Conservation (phyloP, 352 stramenopile species). For the Phytophthora macrochlamydospora region DNA sequence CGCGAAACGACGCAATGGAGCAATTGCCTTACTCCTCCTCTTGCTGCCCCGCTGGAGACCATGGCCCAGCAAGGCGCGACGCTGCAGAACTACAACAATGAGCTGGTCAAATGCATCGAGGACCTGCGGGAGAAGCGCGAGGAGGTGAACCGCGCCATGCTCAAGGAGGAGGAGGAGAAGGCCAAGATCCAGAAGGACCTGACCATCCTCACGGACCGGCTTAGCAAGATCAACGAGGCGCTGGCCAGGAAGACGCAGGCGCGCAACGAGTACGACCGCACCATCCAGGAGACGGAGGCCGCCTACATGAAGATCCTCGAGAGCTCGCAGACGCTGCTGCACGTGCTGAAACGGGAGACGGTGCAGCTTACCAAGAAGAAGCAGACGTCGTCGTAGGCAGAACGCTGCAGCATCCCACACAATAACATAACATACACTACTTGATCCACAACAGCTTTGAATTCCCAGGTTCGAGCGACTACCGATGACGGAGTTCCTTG, state of each 20-base stretch:
- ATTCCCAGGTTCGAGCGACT: constrained; percentile 6
- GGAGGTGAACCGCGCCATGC: constrained; percentile 91
- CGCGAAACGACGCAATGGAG: too few species aligned
- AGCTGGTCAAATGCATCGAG: constrained; percentile 96
- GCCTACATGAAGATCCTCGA: constrained; percentile 97
- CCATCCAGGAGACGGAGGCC: constrained; percentile 93
- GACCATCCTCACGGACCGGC: constrained; percentile 89
- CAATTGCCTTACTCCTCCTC: too few species aligned
- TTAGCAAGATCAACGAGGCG: constrained; percentile 93
- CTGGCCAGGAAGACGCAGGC: constrained; percentile 90
- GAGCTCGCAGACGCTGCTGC: constrained; percentile 93
- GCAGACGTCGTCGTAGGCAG: constrained; percentile 79
- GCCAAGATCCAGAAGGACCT: constrained; percentile 95
- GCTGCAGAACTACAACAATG: constrained; percentile 97
- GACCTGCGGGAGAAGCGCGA: constrained; percentile 93
- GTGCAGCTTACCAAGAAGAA: constrained; percentile 96
- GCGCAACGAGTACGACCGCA: constrained; percentile 94
- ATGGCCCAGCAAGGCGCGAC: constrained; percentile 93
- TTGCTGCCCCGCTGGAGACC: background rate
- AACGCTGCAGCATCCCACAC: constrained; percentile 1
- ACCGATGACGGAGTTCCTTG: constrained; percentile 69
- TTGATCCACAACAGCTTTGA: constrained; percentile 1
- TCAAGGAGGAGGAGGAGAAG: constrained; percentile 95
- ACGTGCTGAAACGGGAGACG: constrained; percentile 95
- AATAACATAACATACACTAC: constrained; percentile 22